phyloP scores from a whole-genome alignment of 2,329 filamentous ascomycete genomes.

The Pseudogymnoascus sp. region DNA sequence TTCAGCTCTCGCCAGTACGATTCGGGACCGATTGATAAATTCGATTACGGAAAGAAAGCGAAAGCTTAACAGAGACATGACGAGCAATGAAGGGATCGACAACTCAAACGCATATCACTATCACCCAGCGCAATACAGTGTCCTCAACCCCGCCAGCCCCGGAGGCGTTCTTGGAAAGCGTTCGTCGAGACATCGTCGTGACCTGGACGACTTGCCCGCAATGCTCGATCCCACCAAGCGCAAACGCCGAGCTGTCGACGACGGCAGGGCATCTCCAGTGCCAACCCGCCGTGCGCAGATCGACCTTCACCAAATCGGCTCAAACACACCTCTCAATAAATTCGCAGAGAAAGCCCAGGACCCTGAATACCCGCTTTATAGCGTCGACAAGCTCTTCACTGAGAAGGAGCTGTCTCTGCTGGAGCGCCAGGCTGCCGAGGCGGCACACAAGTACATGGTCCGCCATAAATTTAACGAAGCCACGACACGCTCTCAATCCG shows the following conservation, averaged over 20 bases:
- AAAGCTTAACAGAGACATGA: slow-evolving; percentile 57
- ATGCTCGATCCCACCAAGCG: slow-evolving; percentile 53
- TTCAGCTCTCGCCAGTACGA: slow-evolving; percentile 48
- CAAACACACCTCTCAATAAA: slow-evolving; percentile 53
- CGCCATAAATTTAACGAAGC: slow-evolving; percentile 36
- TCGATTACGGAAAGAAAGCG: slow-evolving; percentile 57
- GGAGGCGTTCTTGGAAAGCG: slow-evolving; percentile 57
- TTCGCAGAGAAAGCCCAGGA: slow-evolving; percentile 50
- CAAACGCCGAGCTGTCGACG: slow-evolving; percentile 52
- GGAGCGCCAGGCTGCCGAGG: slow-evolving; percentile 55
- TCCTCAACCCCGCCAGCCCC: slow-evolving; percentile 57
- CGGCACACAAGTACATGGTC: slow-evolving; percentile 54
- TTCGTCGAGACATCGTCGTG: slow-evolving; percentile 52
- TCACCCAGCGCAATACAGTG: slow-evolving; percentile 61
- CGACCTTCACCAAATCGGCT: slow-evolving; percentile 39
- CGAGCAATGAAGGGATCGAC: slow-evolving; percentile 54
- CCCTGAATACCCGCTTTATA: slow-evolving; percentile 51
- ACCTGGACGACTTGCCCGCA: slow-evolving; percentile 48
- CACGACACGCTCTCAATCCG: slow-evolving; percentile 22
- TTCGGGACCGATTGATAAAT: slow-evolving; percentile 61
- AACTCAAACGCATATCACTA: slow-evolving; percentile 58
- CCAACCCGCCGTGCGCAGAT: slow-evolving; percentile 46
- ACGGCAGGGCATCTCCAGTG: slow-evolving; percentile 52
- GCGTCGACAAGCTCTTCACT: slow-evolving; percentile 62
- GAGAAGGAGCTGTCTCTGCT: slow-evolving; percentile 61